These are phyloP conservation scores for Ustilago trichophora DNA, from an alignment of 1,284 basidiomycete genomes.

Conservation along the genomic window DNA sequence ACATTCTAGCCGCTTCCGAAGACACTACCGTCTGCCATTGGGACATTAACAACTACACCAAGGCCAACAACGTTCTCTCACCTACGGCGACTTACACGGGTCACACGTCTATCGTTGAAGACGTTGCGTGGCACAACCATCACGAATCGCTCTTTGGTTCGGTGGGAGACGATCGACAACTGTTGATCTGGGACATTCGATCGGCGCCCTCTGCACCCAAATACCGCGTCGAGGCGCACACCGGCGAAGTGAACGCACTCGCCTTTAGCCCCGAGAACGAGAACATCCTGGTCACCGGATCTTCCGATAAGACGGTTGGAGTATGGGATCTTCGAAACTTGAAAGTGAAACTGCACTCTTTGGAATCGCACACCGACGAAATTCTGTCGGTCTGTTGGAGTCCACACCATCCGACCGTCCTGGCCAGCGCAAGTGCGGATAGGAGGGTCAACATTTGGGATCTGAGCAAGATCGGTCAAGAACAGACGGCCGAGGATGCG, in stretches of 20 bases:
- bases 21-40: slow-evolving; percentile 96
- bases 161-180: slow-evolving; percentile 94
- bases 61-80: slow-evolving; percentile 79
- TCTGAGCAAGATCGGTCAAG: slow-evolving; percentile 86
- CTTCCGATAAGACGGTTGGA: slow-evolving; percentile 90
- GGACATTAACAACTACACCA: slow-evolving; percentile 91
- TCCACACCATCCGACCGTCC: slow-evolving; percentile 75
- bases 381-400: slow-evolving; percentile 95
- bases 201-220: slow-evolving; percentile 73
- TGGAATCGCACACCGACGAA: slow-evolving; percentile 93
- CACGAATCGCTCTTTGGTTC: slow-evolving; percentile 89
- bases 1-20: slow-evolving; percentile 90
- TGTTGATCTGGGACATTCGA: slow-evolving; percentile 95
- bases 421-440: slow-evolving; percentile 78
- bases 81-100: slow-evolving; percentile 85
- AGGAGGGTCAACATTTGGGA: slow-evolving; percentile 96
- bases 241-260: slow-evolving; percentile 88
- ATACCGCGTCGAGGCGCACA: slow-evolving; percentile 79
- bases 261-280: slow-evolving; percentile 86
- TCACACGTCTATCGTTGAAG: slow-evolving; percentile 73
- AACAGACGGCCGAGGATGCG: slow-evolving; percentile 96
- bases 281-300: slow-evolving; percentile 89
- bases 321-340: slow-evolving; percentile 89
- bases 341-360: slow-evolving; percentile 80
- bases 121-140: slow-evolving; percentile 93